These are phyloP conservation scores for Zygosaccharomyces sapae DNA, from an alignment of 1,139 yeast species.

Conservation along the genomic window DNA sequence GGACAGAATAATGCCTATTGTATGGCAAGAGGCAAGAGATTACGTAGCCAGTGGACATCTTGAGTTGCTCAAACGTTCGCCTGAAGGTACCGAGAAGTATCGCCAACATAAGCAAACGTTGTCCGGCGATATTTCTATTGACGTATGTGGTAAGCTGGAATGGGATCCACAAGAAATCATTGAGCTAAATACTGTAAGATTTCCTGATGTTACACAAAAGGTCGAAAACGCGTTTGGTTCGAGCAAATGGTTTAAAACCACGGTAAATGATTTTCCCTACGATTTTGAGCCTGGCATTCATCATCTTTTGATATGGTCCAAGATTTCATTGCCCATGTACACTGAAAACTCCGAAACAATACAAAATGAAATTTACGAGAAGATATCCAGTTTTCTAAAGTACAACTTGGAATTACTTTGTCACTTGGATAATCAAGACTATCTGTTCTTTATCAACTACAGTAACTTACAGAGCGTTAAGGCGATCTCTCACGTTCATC, in stretches of 20 bases:
- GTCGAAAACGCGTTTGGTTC: conserved; percentile 17
- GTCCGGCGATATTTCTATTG: conserved; percentile 19
- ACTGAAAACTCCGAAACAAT: conserved; percentile 16
- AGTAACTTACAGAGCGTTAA: conserved; percentile 56
- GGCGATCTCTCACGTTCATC: conserved; percentile 58
- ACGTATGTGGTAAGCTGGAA: conserved; percentile 20
- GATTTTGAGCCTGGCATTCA: conserved; percentile 36
- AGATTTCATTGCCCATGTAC: conserved; percentile 40
- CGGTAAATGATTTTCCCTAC: conserved; percentile 42
- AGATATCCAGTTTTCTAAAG: conserved; percentile 23
- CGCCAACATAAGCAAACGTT: conserved; percentile 23
- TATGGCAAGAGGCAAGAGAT: conserved; percentile 23
- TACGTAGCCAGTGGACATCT: conserved; percentile 24
- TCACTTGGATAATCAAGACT: conserved; percentile 16
- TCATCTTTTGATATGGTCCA: conserved; percentile 44
- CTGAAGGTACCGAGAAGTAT: conserved; percentile 22
- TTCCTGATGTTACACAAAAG: conserved; percentile 19
- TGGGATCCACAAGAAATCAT: conserved; percentile 25
- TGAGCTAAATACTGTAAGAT: conserved; percentile 16
- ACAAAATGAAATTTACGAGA: conserved; percentile 11
- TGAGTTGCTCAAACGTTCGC: conserved; percentile 21
- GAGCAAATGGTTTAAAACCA: conserved; percentile 23
- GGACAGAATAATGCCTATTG: conserved; percentile 3
- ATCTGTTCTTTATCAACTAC: conserved; percentile 62
- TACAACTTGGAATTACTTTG: conserved; percentile 17